Evolutionary conservation across 495 filamentous ascomycete genomes (phyloP), one percentile per base, ranked within the genome.

Genomic region (Talaromyces nanjingensis): DNA sequence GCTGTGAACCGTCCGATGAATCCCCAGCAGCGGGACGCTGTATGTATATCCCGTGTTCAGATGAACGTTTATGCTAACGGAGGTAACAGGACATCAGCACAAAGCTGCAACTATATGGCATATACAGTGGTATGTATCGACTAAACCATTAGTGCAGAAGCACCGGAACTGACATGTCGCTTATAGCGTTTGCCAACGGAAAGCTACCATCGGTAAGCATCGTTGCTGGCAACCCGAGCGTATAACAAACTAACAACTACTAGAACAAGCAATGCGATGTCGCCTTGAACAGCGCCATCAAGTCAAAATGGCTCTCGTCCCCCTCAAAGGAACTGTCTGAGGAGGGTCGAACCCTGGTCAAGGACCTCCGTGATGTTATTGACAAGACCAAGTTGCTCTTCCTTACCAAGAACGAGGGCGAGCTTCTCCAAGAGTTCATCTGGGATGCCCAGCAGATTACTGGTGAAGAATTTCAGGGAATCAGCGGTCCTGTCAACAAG

Each of bases 21-120:
- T 62, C 49, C 80, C 53, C 20, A 33, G 62, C 16, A 65, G 9
- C 39, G 33, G 25, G 52, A 49, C 39, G 53, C 33, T 22, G 20
- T 61, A 53, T 34, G 31, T 29, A 42, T n/a, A 9, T 42, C 4
- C 3, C 37, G 14, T 42, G 16, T 60, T 18, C 45, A 64, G 68
- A 25, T 16, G 24, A 34, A 34, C 12, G 1, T 54, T 7, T 0
- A 24, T 25, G 66, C 58, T 59, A 52, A 75, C 72, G 62, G 53
- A 55, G 6, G 29, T 0, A 20, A 18, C 60, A 80, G 74, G 85
- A 98, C 73, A 88, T 98, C 72, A 96, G 96, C 75, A 83, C 86
- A 67, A 98, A 98, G 80, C 86, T 98, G 53, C 94, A 97, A 75
- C 76, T 98, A 24, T 98, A 93, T 72, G 94, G 96, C 71, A 97